Evolutionary conservation across 2,329 filamentous ascomycete genomes (phyloP).

Genomic region (Diaporthe humulicola): DNA sequence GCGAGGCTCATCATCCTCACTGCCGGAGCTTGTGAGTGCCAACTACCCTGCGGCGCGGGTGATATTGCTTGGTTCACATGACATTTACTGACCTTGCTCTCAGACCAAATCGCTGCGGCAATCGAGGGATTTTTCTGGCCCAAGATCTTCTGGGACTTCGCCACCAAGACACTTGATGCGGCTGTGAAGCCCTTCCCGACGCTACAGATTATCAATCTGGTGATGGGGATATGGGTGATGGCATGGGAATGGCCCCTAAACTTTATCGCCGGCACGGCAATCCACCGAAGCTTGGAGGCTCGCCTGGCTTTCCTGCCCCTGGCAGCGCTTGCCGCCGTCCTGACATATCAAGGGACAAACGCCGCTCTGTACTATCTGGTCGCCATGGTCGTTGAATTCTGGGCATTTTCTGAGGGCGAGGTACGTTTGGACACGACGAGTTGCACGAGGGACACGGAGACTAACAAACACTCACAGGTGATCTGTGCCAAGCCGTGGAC

Average conservation of each 20-base stretch:
- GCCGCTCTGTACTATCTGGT: conserved; percentile 92
- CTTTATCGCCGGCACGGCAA: conserved; percentile 79
- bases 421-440: conserved; percentile 64
- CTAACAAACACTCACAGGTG: conserved; percentile 58
- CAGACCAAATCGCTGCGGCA: conserved; percentile 88
- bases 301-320: conserved; percentile 87
- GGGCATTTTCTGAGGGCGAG: conserved; percentile 98
- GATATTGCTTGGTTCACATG: not conserved
- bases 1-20: conserved; percentile 93
- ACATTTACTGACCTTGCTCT: conserved; percentile 1
- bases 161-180: conserved; percentile 89
- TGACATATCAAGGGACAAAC: conserved; percentile 95
- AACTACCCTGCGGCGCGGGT: not conserved
- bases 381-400: conserved; percentile 90
- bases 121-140: conserved; percentile 97
- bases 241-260: conserved; percentile 92
- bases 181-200: conserved; percentile 90
- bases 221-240: conserved; percentile 83
- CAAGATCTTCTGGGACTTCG: conserved; percentile 98
- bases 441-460: not conserved
- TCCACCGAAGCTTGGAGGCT: conserved; percentile 91
- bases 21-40: conserved; percentile 77
- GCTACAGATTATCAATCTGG: conserved; percentile 89
- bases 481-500: conserved; percentile 80
- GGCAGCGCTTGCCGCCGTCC: conserved; percentile 77